A percentile compares a stretch with the other conserved stretches of the same genome.
Evolutionary conservation across 2,329 filamentous ascomycete species (phyloP).

Genomic region (Onygenales sp.): DNA sequence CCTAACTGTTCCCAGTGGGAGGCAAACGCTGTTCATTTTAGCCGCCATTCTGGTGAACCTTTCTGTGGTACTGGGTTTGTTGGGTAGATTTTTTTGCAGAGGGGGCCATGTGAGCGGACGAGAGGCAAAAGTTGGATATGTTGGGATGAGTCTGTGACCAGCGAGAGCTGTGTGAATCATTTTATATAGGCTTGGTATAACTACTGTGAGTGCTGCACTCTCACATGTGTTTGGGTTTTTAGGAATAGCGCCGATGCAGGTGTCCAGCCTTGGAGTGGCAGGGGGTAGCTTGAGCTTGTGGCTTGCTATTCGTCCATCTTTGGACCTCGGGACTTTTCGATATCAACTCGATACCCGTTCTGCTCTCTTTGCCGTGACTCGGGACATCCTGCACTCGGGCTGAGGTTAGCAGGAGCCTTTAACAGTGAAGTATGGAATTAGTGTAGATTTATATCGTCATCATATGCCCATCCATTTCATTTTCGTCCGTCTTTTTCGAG

Average conservation of each 20-base stretch:
- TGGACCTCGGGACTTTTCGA: constrained; percentile 3
- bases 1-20: not conserved
- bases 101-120: too few relatives aligned
- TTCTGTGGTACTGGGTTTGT: too few relatives aligned
- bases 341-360: not conserved
- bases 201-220: too few relatives aligned
- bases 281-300: not conserved
- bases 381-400: not conserved
- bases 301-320: not conserved
- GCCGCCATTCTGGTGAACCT: too few relatives aligned
- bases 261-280: not conserved
- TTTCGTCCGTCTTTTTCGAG: not conserved
- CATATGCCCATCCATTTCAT: not conserved
- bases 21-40: not conserved
- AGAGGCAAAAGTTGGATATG: too few relatives aligned
- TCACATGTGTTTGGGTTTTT: not conserved
- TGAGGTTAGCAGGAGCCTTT: not conserved
- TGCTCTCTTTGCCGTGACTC: not conserved
- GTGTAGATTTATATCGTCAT: not conserved
- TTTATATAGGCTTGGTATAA: not conserved
- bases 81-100: too few relatives aligned
- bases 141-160: too few relatives aligned
- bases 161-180: not conserved
- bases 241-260: not conserved
- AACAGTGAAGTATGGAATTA: not conserved